A percentile compares a stretch with the other conserved stretches of the same genome.
Conservation (phyloP, 1,284 basidiomycete genomes). For the Bondarzewia mesenterica region DNA sequence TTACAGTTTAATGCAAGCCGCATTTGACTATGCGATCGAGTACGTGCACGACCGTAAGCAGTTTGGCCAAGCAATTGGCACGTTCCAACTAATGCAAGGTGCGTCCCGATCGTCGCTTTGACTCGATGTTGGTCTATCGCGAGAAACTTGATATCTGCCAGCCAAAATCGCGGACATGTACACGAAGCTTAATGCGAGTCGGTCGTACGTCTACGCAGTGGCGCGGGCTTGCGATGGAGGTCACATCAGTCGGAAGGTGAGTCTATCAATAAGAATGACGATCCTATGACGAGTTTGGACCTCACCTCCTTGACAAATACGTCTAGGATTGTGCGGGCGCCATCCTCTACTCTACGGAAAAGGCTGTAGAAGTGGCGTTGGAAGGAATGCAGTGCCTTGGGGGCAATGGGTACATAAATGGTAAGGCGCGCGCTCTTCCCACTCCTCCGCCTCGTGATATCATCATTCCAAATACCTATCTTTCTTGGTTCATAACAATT, state of each 20-base stretch:
- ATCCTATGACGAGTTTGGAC: too few species aligned
- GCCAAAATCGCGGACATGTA: conserved; percentile 92
- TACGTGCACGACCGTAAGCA: conserved; percentile 91
- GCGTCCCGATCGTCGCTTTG: conserved; percentile 13
- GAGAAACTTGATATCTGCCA: conserved; percentile 18
- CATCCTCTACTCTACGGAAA: conserved; percentile 87
- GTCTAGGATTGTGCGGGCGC: conserved; percentile 85
- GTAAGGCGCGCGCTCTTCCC: conserved; percentile 28
- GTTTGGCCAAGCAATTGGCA: conserved; percentile 82
- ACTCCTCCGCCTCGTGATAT: background rate
- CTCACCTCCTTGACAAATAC: background rate
- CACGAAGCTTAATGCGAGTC: conserved; percentile 82
- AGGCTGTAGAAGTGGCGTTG: conserved; percentile 82
- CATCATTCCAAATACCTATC: background rate
- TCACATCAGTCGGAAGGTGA: conserved; percentile 72
- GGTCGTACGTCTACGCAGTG: conserved; percentile 91
- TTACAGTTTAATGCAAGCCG: conserved; percentile 91
- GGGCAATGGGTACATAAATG: conserved; percentile 91
- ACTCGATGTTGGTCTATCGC: background rate
- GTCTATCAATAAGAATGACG: conserved; percentile 18
- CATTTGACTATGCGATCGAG: conserved; percentile 82
- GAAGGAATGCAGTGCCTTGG: conserved; percentile 91
- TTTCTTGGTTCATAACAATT: background rate
- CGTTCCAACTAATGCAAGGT: conserved; percentile 96
- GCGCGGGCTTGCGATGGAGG: conserved; percentile 82